These are phyloP conservation scores for Epithele typhae DNA, from an alignment of 768 basidiomycete genomes.

Conservation along the genomic window DNA sequence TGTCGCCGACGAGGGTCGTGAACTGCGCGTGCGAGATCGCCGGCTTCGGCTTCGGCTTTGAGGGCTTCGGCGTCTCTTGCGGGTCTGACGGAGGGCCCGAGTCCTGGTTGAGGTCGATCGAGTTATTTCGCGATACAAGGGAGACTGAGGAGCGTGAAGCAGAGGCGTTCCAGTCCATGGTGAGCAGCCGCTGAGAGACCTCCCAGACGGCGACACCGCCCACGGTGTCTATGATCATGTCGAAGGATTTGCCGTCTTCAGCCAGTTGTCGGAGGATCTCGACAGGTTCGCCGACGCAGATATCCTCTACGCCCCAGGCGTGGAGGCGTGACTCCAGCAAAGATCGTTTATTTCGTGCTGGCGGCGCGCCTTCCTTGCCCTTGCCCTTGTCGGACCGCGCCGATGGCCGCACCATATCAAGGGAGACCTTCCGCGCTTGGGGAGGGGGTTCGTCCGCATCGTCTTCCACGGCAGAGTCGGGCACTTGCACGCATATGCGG, in stretches of 20 bases:
- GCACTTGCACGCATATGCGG: slow-evolving; percentile 70
- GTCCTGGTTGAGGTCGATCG: slow-evolving; percentile 11
- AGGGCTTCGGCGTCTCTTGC: slow-evolving; percentile 3
- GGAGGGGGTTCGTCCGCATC: background rate
- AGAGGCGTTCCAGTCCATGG: slow-evolving; percentile 28
- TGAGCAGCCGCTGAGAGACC: slow-evolving; percentile 58
- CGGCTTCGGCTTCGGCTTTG: slow-evolving; percentile 13
- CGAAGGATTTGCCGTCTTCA: slow-evolving; percentile 58
- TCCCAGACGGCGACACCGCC: slow-evolving; percentile 82
- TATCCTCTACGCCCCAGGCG: slow-evolving; percentile 72
- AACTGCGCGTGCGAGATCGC: slow-evolving; percentile 46
- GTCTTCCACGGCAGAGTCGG: slow-evolving; percentile 32
- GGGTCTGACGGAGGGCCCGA: background rate
- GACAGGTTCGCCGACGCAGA: slow-evolving; percentile 59
- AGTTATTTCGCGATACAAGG: slow-evolving; percentile 45
- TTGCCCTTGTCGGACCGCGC: slow-evolving; percentile 10
- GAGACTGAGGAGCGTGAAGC: slow-evolving; percentile 11
- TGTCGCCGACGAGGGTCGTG: slow-evolving; percentile 77
- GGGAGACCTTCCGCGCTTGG: slow-evolving; percentile 1
- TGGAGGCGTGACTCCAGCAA: slow-evolving; percentile 45
- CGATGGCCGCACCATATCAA: slow-evolving; percentile 1
- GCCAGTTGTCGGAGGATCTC: slow-evolving; percentile 49
- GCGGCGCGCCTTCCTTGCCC: slow-evolving; percentile 11
- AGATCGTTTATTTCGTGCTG: slow-evolving; percentile 17
- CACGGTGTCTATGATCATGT: slow-evolving; percentile 78